Conservation (phyloP, 305 asterid genomes). For the Fraxinus angustifolia region DNA sequence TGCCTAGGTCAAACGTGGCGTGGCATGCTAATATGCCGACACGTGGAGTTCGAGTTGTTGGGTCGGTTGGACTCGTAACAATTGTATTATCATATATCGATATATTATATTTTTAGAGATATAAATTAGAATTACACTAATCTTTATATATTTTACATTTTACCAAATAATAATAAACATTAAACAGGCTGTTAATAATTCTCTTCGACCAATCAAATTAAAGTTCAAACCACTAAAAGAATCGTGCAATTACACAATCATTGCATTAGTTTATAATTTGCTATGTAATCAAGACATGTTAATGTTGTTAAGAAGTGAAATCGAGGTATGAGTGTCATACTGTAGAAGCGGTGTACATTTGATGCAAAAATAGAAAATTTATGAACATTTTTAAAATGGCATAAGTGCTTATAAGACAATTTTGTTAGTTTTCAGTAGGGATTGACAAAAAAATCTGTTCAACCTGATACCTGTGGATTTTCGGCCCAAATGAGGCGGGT, state of each 20-base stretch:
- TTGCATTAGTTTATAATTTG: not conserved
- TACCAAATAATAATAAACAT: not conserved
- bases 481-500: no score
- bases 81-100: not conserved
- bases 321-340: not conserved
- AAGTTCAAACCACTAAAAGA: not conserved
- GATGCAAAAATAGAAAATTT: not conserved
- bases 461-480: no score
- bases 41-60: no score
- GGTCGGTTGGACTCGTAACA: no score
- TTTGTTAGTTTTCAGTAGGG: not conserved
- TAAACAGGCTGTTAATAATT: not conserved
- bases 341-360: not conserved
- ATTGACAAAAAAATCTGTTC: no score
- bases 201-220: not conserved
- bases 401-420: not conserved
- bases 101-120: not conserved
- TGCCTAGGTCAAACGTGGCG: no score
- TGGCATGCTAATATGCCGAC: no score
- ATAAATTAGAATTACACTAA: not conserved
- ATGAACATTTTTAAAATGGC: not conserved
- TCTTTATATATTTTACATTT: not conserved
- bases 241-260: not conserved
- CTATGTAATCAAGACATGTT: no score
- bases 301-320: not conserved